These are phyloP conservation scores for Myotisia sp. DNA, from an alignment of 2,329 filamentous ascomycete genomes.

Conservation along the genomic window DNA sequence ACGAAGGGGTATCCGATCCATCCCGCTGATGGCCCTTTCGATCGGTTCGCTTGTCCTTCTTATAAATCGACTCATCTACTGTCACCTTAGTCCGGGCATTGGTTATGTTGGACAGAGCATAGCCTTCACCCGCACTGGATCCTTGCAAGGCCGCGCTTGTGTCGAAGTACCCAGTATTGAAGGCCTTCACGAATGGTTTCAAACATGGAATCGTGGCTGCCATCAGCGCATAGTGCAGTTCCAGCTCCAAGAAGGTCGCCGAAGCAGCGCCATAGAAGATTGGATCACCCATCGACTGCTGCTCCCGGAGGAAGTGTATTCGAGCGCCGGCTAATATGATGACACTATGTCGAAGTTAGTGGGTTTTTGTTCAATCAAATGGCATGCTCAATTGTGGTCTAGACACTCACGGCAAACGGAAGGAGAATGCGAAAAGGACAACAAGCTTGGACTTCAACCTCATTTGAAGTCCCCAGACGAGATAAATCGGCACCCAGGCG, in stretches of 20 bases:
- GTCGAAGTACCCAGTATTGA: conserved; percentile 12
- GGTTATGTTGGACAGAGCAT: conserved; percentile 8
- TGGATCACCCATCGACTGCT: conserved; percentile 6
- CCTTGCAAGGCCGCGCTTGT: conserved; percentile 5
- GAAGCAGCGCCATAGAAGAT: conserved; percentile 10
- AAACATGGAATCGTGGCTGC: conserved; percentile 13
- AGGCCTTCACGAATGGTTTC: conserved; percentile 12
- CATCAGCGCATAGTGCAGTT: conserved; percentile 11
- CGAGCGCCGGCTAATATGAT: conserved; percentile 7
- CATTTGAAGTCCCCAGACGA: conserved; percentile 11
- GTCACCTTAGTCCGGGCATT: conserved; percentile 2
- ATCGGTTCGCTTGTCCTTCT: background rate
- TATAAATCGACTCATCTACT: background rate
- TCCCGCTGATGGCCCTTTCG: conserved; percentile 1
- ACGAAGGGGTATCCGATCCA: conserved; percentile 6
- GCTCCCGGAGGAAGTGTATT: conserved; percentile 10
- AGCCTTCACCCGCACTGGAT: conserved; percentile 5
- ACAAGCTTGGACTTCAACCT: conserved; percentile 10
- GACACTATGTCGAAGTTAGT: conserved; percentile 7
- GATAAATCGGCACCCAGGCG: conserved; percentile 10
- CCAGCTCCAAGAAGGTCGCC: conserved; percentile 10
- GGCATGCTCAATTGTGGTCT: no score
- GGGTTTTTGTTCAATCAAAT: no score
- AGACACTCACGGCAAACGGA: conserved; percentile 12
- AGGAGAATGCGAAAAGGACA: conserved; percentile 12